phyloP scores from a whole-genome alignment of 2,329 filamentous ascomycete species.

The Venturia aucupariae region DNA sequence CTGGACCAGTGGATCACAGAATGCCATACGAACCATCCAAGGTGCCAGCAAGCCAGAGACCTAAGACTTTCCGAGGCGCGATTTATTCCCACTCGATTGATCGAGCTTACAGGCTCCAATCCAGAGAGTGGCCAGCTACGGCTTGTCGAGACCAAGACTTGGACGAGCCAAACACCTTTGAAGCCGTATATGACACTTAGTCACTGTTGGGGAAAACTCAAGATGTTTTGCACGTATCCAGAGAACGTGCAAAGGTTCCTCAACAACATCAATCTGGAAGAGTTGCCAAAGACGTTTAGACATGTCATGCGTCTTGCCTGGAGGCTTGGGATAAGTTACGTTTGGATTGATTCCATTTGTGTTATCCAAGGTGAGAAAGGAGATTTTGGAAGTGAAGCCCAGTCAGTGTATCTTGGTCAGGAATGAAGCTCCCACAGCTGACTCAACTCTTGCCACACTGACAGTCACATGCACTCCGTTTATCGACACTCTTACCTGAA shows the following conservation, averaged over 20 bases:
- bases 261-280: not conserved
- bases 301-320: not conserved
- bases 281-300: not conserved
- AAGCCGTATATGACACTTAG: constrained; percentile 1
- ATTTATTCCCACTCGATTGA: not conserved
- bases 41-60: not conserved
- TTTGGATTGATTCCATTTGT: constrained; percentile 13
- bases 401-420: not conserved
- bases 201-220: not conserved
- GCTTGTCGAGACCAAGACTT: not conserved
- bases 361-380: constrained; percentile 8
- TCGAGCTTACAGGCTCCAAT: not conserved
- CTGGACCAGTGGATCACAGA: not conserved
- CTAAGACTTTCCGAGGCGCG: not conserved
- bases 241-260: not conserved
- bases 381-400: constrained; percentile 10
- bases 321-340: not conserved
- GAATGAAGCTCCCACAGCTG: not conserved
- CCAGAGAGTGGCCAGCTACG: not conserved
- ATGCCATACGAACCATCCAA: not conserved
- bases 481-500: constrained; percentile 7
- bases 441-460: not conserved
- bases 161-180: not conserved
- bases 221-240: not conserved
- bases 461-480: constrained; percentile 2